Percentiles rank a stretch among this genome's conserved stretches.
Evolutionary conservation across 2,329 filamentous ascomycete species (phyloP).

Genomic region (Phyllosticta ampelicida): DNA sequence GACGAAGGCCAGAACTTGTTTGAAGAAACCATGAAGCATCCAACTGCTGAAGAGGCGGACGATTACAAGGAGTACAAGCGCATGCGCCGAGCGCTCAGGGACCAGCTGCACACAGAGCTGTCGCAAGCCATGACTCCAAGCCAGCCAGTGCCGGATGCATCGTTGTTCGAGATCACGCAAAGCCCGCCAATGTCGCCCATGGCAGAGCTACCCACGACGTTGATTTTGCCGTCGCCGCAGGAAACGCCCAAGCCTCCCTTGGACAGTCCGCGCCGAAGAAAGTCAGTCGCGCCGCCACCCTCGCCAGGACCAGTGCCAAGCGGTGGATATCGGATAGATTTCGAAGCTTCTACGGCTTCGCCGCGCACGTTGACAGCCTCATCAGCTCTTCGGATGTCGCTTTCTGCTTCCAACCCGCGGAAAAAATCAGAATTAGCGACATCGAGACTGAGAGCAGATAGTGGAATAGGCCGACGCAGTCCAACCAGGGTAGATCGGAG

Average conservation of each 20-base stretch:
- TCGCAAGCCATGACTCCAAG: background rate
- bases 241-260: background rate
- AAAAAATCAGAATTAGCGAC: background rate
- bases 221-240: background rate
- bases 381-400: background rate
- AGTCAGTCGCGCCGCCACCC: background rate
- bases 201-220: background rate
- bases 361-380: constrained; percentile 2
- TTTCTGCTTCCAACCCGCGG: background rate
- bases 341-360: background rate
- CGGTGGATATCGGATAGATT: background rate
- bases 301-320: background rate
- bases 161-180: background rate
- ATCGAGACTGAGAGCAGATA: background rate
- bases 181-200: constrained; percentile 1
- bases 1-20: constrained; percentile 14
- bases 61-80: constrained; percentile 40
- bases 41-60: constrained; percentile 35
- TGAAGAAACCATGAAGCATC: constrained; percentile 26
- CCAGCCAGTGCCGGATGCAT: background rate
- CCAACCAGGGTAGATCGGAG: background rate
- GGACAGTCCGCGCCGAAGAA: background rate
- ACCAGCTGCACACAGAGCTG: background rate
- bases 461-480: background rate
- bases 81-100: constrained; percentile 13